A percentile compares a stretch with the other conserved stretches of the same genome.
phyloP scores from a whole-genome alignment of 129 eudicot species.

The Tagetes patula region DNA sequence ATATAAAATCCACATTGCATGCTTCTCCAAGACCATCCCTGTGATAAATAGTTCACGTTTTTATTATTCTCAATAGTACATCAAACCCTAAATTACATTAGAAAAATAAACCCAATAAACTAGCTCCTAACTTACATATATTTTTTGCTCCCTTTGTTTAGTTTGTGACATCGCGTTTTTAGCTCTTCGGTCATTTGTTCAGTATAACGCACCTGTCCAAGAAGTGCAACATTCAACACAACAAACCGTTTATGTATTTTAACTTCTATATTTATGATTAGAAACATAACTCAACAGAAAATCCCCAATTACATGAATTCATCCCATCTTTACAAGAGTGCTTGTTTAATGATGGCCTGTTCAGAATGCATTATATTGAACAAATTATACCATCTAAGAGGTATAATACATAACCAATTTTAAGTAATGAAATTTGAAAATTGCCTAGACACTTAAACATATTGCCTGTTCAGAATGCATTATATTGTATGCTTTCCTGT shows the following conservation, averaged over 20 bases:
- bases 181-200: constrained; percentile 84
- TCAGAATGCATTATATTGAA: not conserved
- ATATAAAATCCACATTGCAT: constrained; percentile 59
- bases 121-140: constrained; percentile 58
- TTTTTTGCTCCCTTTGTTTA: constrained; percentile 80
- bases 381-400: constrained; percentile 1
- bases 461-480: not conserved
- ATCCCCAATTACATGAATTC: not conserved
- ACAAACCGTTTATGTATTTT: not conserved
- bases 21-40: constrained; percentile 84
- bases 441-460: not conserved
- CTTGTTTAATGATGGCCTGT: not conserved
- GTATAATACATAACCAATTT: not conserved
- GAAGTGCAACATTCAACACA: not conserved
- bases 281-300: constrained; percentile 5
- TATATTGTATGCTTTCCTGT: no score
- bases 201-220: constrained; percentile 58
- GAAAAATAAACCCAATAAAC: constrained; percentile 1
- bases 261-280: constrained; percentile 2
- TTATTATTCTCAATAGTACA: constrained; percentile 27
- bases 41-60: constrained; percentile 18
- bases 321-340: not conserved
- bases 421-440: no score
- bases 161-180: constrained; percentile 77
- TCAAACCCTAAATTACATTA: not conserved